Conservation (phyloP, 2,329 filamentous ascomycete species). For the Fusarium incarnatum region DNA sequence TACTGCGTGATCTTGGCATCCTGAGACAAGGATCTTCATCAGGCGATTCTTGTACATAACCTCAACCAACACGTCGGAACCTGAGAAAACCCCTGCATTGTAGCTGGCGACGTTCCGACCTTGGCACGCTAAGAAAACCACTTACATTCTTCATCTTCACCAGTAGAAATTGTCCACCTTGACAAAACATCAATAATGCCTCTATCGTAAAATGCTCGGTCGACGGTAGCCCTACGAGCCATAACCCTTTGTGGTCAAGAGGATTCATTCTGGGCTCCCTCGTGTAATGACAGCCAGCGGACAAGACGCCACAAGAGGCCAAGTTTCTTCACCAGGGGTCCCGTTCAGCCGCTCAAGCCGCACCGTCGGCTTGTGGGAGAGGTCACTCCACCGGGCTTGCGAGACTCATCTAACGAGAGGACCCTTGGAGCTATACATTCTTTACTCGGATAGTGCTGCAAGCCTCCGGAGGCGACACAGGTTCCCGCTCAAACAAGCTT, state of each 20-base stretch:
- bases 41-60: not conserved
- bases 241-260: slow-evolving; percentile 23
- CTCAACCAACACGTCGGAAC: slow-evolving; percentile 19
- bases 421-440: not conserved
- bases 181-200: slow-evolving; percentile 12
- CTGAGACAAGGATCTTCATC: slow-evolving; percentile 15
- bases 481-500: slow-evolving; percentile 36
- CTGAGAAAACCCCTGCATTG: slow-evolving; percentile 20
- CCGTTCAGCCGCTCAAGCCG: slow-evolving; percentile 22
- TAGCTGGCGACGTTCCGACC: slow-evolving; percentile 12
- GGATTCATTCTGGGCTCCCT: slow-evolving; percentile 28
- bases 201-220: slow-evolving; percentile 8
- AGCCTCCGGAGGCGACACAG: slow-evolving; percentile 1
- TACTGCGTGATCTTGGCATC: slow-evolving; percentile 2
- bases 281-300: slow-evolving; percentile 16
- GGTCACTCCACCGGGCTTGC: slow-evolving; percentile 15
- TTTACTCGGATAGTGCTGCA: slow-evolving; percentile 1
- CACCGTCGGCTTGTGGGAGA: slow-evolving; percentile 14
- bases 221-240: slow-evolving; percentile 21
- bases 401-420: not conserved
- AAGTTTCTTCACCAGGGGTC: slow-evolving; percentile 20
- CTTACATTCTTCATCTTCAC: not conserved
- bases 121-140: slow-evolving; percentile 20
- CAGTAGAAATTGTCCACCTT: slow-evolving; percentile 3
- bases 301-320: slow-evolving; percentile 7